Evolutionary conservation across 1,284 basidiomycete species (phyloP).

Genomic region (Entoloma clypeatum): DNA sequence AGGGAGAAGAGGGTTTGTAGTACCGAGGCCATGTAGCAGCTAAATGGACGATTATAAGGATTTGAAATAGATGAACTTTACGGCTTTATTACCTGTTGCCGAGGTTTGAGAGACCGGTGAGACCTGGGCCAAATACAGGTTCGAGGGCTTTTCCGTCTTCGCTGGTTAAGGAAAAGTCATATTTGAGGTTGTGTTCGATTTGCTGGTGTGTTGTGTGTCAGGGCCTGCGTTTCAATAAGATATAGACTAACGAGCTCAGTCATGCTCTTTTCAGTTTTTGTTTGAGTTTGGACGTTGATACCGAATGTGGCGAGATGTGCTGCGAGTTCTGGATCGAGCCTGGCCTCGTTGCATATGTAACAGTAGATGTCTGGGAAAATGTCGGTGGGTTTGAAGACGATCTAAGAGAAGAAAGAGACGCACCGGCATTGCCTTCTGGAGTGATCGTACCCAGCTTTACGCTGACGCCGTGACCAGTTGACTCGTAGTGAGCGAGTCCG

Average conservation of each 20-base stretch:
- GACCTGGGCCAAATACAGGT: conserved; percentile 84
- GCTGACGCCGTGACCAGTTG: conserved; percentile 77
- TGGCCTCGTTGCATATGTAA: conserved; percentile 88
- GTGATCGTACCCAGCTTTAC: conserved; percentile 98
- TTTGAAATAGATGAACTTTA: conserved; percentile 13
- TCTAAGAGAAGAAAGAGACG: conserved; percentile 4
- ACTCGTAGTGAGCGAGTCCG: conserved; percentile 78
- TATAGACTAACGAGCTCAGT: conserved; percentile 75
- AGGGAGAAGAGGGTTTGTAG: conserved; percentile 87
- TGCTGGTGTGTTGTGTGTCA: conserved; percentile 48
- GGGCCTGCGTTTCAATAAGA: not conserved
- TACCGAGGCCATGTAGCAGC: conserved; percentile 97
- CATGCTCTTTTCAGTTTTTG: conserved; percentile 96
- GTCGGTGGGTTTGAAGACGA: too few relatives aligned
- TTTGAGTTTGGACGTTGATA: conserved; percentile 80
- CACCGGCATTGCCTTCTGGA: conserved; percentile 88
- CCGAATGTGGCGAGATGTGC: conserved; percentile 80
- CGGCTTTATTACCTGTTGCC: conserved; percentile 92
- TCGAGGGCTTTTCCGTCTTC: conserved; percentile 87
- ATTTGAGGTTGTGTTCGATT: conserved; percentile 95
- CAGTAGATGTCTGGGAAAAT: conserved; percentile 81
- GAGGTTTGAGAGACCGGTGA: conserved; percentile 90
- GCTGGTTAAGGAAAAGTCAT: conserved; percentile 92
- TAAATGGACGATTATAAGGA: conserved; percentile 26
- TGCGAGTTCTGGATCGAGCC: conserved; percentile 76